phyloP scores from a whole-genome alignment of 1,139 yeast species.

The Scheffersomyces quercinus region DNA sequence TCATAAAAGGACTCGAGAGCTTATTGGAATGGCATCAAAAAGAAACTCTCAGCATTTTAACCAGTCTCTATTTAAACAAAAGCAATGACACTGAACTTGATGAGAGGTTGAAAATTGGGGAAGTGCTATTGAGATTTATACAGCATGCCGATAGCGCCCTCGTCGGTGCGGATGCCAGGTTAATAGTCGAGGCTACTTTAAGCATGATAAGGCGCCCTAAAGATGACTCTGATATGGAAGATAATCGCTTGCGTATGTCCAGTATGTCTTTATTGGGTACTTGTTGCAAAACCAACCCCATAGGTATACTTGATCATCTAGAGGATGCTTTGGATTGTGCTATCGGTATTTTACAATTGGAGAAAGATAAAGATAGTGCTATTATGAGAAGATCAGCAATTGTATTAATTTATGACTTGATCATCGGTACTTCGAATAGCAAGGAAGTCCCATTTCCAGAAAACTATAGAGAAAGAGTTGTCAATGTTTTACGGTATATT shows the following conservation, averaged over 20 bases:
- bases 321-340: slow-evolving; percentile 71
- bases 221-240: slow-evolving; percentile 33
- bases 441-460: slow-evolving; percentile 52
- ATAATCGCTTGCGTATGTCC: slow-evolving; percentile 74
- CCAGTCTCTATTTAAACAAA: slow-evolving; percentile 41
- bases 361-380: slow-evolving; percentile 41
- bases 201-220: slow-evolving; percentile 38
- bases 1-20: slow-evolving; percentile 72
- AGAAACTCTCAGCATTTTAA: slow-evolving; percentile 39
- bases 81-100: slow-evolving; percentile 47
- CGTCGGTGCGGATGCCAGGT: slow-evolving; percentile 34
- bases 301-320: slow-evolving; percentile 50
- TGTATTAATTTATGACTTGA: slow-evolving; percentile 64
- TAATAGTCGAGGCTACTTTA: slow-evolving; percentile 35
- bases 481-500: slow-evolving; percentile 44
- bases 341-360: slow-evolving; percentile 69
- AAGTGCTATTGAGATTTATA: slow-evolving; percentile 66
- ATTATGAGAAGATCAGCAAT: slow-evolving; percentile 76
- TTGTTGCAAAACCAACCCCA: slow-evolving; percentile 60
- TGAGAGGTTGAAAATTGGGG: slow-evolving; percentile 74
- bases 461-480: slow-evolving; percentile 43
- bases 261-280: slow-evolving; percentile 79
- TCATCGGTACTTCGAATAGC: slow-evolving; percentile 44
- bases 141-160: slow-evolving; percentile 50
- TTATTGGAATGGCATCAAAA: slow-evolving; percentile 49